Evolutionary conservation across 2,329 filamentous ascomycete genomes (phyloP), one percentile per base, ranked within the genome.

Genomic region (Alternaria dauci): DNA sequence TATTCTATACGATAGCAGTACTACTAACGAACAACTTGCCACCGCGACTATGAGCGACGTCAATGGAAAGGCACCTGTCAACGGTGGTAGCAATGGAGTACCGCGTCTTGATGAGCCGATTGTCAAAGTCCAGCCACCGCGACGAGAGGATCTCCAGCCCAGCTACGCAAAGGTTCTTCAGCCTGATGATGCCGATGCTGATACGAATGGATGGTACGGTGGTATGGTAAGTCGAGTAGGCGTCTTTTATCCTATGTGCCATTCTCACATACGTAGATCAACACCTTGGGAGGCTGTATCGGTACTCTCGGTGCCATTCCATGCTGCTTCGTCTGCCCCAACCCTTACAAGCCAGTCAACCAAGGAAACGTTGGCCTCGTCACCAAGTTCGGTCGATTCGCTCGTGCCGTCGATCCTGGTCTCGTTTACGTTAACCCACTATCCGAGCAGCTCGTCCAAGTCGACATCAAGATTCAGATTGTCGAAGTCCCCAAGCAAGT

Each of bases 391-490:
- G 95, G 95, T 70, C 86, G 89, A 67, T 98, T 99, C 82, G 92
- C 96, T 80, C 91, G 94, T 80, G 93, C 95, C 11, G 94, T 98
- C 68, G 95, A 99, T 79, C 95, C 95, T 2, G 95, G 95, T 78
- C 89, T 99, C 32, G 93, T 98, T 80, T 96, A 96, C 84, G 89
- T 99, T 85, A 99, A 99, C 83, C 94, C 94, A 3, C 88, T 98
- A 55, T 94, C 91, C 73, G 95, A 99, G 84, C 88, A 86, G 59
- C 86, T 99, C 42, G 90, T 93, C 70, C 92, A 96, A 73, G 91
- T 99, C 76, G 95, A 99, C 79, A 95, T 99, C 82, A 99, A 98
- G 88, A 97, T 98, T 71, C 95, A 99, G 83, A 97, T 97, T 68
- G 93, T 96, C 78, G 91, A 99, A 84, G 95, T 99, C 25, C 94